Evolutionary conservation across 352 stramenopile species (phyloP).

Genomic region (Globisporangium lucens): DNA sequence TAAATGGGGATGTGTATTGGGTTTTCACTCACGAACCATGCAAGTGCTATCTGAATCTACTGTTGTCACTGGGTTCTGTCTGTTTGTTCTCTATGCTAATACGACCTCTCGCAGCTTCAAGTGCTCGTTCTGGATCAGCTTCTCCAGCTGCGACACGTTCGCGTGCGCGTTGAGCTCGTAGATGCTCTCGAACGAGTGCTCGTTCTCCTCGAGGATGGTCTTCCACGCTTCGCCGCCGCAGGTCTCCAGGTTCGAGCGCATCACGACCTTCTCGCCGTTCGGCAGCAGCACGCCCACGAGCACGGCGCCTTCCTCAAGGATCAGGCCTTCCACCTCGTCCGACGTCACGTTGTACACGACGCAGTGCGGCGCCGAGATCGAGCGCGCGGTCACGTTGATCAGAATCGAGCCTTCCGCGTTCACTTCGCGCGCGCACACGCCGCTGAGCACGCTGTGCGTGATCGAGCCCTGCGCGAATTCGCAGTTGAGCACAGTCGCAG

Average conservation of each 20-base stretch:
- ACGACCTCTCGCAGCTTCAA: constrained; percentile 72
- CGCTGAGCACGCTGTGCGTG: constrained; percentile 84
- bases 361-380: constrained; percentile 92
- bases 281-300: constrained; percentile 92
- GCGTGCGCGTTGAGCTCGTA: constrained; percentile 91
- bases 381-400: constrained; percentile 97
- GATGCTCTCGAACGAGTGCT: constrained; percentile 94
- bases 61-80: background rate
- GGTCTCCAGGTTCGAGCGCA: constrained; percentile 91
- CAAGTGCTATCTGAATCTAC: constrained; percentile 5
- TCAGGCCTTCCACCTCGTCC: constrained; percentile 86
- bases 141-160: constrained; percentile 83
- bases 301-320: constrained; percentile 92
- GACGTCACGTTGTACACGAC: constrained; percentile 98
- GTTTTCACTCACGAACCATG: background rate
- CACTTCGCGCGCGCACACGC: constrained; percentile 88
- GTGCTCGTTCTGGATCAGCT: constrained; percentile 83
- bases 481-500: constrained; percentile 78
- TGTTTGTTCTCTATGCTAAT: constrained; percentile 33
- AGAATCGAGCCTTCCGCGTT: constrained; percentile 94
- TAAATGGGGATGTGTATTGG: constrained; percentile 2
- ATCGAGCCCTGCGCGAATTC: constrained; percentile 68
- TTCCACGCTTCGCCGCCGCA: constrained; percentile 95
- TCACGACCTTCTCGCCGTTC: constrained; percentile 90
- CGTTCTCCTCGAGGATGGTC: constrained; percentile 89